Base-by-base conservation (phyloP, 1,284 basidiomycete species). In the Hortiboletus rubellus region DNA sequence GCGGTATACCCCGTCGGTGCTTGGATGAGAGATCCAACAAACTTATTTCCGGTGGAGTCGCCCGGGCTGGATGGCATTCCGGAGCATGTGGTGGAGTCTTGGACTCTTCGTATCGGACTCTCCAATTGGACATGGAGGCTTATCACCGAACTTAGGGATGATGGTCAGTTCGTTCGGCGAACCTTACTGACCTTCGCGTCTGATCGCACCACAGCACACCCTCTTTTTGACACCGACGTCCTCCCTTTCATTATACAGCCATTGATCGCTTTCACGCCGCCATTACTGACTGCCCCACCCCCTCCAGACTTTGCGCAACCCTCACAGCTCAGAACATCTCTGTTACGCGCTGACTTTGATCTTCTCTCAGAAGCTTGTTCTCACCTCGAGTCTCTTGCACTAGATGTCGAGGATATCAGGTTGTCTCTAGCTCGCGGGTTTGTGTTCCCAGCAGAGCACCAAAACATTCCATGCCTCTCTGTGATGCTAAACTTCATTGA, bases 61-160 rank as follows among this genome's bases (percentile, higher is more conserved):
- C 54, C 57, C 38, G 57, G 15, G n/a, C 31, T 58, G n/a, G 63
- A 63, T 18, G 63, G 51, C 14, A 60, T 66, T 14, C 61, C 73
- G 31, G 67, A 68, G 3, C 66, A 61, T 45, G 63, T 75, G 41
- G 72, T 76, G 34, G 86, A 89, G 60, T 77, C 82, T 50, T 92
- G 91, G 89, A 77, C 71, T 34, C 70, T 87, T 50, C 81, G 91
- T 38, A 81, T 77, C 54, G 81, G 79, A 7, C 76, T 92, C 17
- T 84, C 87, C 8, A 82, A 79, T 43, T 93, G 90, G 91, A 81
- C 84, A 43, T 92, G 89, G 87, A 79, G 86, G 63, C 79, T 82
- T 3, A 81, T 92, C n/a, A 76, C 80, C 12, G 86, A 86, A 63
- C 77, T 89, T 44, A 83, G 82, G 67, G 81, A 84, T 59, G 82